These are phyloP conservation scores for button mushroom (Agaricus bisporus) DNA, from an alignment of 768 basidiomycete species.

Conservation along the genomic window DNA sequence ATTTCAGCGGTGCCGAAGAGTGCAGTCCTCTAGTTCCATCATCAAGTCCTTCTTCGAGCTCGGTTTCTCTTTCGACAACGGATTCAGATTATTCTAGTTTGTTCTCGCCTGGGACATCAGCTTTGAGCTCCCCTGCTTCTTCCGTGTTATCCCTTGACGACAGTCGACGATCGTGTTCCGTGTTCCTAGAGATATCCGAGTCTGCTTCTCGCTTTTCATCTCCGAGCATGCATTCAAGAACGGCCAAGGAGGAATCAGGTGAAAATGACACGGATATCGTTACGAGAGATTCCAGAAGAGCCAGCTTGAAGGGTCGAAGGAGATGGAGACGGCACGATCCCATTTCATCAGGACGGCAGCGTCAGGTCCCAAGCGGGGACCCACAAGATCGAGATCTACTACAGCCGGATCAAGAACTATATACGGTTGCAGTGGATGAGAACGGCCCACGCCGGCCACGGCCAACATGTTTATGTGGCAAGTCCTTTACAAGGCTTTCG, in stretches of 20 bases:
- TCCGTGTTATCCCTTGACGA: not conserved
- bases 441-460: not conserved
- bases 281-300: too few relatives aligned
- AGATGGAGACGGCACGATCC: not conserved
- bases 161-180: not conserved
- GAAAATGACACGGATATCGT: too few relatives aligned
- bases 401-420: not conserved
- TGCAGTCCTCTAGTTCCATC: not conserved
- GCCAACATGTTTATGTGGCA: not conserved
- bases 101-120: not conserved
- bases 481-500: not conserved
- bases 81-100: not conserved
- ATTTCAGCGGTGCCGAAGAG: not conserved
- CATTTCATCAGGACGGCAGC: not conserved
- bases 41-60: not conserved
- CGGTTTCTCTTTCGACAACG: not conserved
- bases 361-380: not conserved
- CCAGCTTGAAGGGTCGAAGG: not conserved
- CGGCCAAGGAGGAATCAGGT: too few relatives aligned
- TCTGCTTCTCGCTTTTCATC: not conserved
- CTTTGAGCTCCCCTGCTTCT: not conserved
- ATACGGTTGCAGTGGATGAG: not conserved
- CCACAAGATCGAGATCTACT: not conserved
- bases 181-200: too few relatives aligned
- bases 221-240: not conserved